phyloP scores from a whole-genome alignment of 345 rosid species.

The Syzygium grande region DNA sequence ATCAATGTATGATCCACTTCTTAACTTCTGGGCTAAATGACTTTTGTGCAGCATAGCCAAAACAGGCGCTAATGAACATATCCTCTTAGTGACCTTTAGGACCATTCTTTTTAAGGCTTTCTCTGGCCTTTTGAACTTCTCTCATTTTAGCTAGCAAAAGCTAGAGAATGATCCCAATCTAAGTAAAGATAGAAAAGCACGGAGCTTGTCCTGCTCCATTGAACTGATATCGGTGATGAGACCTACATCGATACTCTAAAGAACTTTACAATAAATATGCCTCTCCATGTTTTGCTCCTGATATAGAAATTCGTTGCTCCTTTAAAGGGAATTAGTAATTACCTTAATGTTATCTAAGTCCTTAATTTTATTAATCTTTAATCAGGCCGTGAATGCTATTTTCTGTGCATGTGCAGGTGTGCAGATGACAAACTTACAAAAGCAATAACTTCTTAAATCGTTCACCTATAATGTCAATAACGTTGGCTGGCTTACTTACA shows the following conservation, averaged over 20 bases:
- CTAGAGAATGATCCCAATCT: neutral
- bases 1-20: constrained; percentile 16
- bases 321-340: neutral
- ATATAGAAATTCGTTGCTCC: neutral
- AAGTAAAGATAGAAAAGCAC: no score
- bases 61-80: neutral
- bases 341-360: no score
- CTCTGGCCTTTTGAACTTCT: neutral
- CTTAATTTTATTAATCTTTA: no score
- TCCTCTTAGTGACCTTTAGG: neutral
- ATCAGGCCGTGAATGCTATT: neutral
- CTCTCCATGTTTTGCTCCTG: neutral
- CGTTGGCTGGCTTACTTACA: neutral
- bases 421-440: neutral
- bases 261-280: neutral
- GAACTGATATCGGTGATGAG: neutral
- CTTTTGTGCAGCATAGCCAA: neutral
- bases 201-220: neutral
- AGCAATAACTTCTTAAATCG: neutral
- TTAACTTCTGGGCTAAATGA: neutral
- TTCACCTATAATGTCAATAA: neutral
- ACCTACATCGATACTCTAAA: neutral
- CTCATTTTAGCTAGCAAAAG: neutral
- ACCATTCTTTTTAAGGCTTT: neutral
- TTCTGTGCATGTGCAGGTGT: neutral